phyloP scores from a whole-genome alignment of 495 filamentous ascomycete genomes.

The Penicillium flavigenum region DNA sequence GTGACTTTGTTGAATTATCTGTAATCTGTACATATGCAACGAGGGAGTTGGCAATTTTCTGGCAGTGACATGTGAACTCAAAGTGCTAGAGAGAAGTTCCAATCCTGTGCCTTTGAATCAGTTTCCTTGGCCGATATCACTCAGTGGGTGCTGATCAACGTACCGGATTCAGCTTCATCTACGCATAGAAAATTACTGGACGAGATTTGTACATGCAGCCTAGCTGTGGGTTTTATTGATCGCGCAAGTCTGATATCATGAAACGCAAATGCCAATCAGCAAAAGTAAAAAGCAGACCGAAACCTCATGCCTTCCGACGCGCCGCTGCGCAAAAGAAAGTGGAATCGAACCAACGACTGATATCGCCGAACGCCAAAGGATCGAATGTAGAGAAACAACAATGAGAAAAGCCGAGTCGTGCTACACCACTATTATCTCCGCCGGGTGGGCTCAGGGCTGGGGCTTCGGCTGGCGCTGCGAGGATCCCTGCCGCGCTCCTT shows the following conservation, averaged over 20 bases:
- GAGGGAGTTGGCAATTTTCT: not conserved
- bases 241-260: conserved; percentile 28
- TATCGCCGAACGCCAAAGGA: conserved; percentile 36
- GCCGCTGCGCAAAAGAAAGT: conserved; percentile 23
- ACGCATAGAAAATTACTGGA: not conserved
- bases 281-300: conserved; percentile 22
- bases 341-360: conserved; percentile 23
- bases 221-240: conserved; percentile 11
- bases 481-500: conserved; percentile 81
- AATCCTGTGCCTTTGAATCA: not conserved
- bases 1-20: not conserved
- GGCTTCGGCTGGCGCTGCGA: conserved; percentile 72
- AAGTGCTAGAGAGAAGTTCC: not conserved
- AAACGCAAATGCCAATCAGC: conserved; percentile 24
- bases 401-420: conserved; percentile 12
- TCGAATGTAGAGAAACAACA: conserved; percentile 15
- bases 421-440: conserved; percentile 55
- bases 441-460: conserved; percentile 73
- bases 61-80: not conserved
- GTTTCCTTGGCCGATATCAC: not conserved
- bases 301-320: conserved; percentile 17
- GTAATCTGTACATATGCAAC: not conserved
- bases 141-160: not conserved
- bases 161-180: not conserved
- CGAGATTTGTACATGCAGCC: conserved; percentile 1